phyloP scores from a whole-genome alignment of 2,329 filamentous ascomycete genomes.

The Colletotrichum phormii region DNA sequence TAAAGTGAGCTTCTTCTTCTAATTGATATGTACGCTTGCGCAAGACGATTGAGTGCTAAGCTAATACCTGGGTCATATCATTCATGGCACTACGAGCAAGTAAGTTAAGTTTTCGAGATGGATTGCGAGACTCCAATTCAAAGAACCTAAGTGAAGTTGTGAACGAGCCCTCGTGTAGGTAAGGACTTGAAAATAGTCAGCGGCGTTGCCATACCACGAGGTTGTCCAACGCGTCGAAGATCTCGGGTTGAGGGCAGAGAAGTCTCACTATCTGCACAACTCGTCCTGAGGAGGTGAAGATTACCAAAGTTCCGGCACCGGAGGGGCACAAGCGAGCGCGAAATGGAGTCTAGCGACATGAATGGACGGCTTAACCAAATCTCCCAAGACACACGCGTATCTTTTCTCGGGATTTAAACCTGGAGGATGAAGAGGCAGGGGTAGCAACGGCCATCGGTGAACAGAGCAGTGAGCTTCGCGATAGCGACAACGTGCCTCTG shows the following conservation, averaged over 20 bases:
- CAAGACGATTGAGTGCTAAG: no score
- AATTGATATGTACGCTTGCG: no score
- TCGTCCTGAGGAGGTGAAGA: neutral
- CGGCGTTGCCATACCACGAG: no score
- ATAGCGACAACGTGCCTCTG: conserved; percentile 2
- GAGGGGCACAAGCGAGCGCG: neutral
- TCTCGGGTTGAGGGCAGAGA: neutral
- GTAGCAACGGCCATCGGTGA: neutral
- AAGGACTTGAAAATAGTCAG: no score
- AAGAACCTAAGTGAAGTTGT: no score
- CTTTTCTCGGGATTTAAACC: neutral
- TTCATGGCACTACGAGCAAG: no score
- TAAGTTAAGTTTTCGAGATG: no score
- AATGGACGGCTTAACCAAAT: neutral
- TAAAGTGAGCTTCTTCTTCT: no score
- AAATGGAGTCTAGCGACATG: neutral
- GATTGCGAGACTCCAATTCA: no score
- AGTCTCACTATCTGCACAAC: neutral
- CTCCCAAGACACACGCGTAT: neutral
- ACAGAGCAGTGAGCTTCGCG: conserved; percentile 4
- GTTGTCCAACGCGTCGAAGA: neutral
- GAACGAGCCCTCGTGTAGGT: no score
- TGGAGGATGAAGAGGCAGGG: neutral
- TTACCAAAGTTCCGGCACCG: neutral
- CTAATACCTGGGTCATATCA: no score